Evolutionary conservation across 129 eudicot genomes (phyloP).

Genomic region (Silybum marianum): DNA sequence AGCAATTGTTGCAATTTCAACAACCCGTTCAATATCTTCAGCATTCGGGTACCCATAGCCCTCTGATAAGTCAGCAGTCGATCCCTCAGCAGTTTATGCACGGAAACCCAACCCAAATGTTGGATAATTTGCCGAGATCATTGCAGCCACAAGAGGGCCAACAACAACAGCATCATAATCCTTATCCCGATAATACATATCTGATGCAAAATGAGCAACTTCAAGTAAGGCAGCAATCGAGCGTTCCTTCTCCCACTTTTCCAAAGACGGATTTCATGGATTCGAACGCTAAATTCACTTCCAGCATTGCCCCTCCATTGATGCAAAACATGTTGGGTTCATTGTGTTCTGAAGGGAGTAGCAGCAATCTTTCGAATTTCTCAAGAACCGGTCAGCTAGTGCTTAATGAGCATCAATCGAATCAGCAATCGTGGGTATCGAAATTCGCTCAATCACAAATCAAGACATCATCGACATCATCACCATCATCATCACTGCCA

Average conservation of each 20-base stretch:
- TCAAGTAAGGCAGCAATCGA: slow-evolving; percentile 53
- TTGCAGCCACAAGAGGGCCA: slow-evolving; percentile 51
- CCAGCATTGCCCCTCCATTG: slow-evolving; percentile 47
- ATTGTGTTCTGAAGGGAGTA: slow-evolving; percentile 54
- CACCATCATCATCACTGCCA: slow-evolving; percentile 52
- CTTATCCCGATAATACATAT: slow-evolving; percentile 55
- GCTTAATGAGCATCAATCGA: slow-evolving; percentile 52
- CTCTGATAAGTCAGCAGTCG: slow-evolving; percentile 50
- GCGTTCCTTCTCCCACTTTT: slow-evolving; percentile 54
- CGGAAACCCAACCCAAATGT: slow-evolving; percentile 56
- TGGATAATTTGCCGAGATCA: slow-evolving; percentile 56
- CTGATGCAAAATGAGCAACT: slow-evolving; percentile 48
- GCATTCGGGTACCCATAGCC: slow-evolving; percentile 52
- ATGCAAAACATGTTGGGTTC: slow-evolving; percentile 67
- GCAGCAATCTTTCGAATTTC: slow-evolving; percentile 52
- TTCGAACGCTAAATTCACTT: slow-evolving; percentile 41
- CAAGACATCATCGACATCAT: slow-evolving; percentile 48
- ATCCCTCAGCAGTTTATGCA: slow-evolving; percentile 54
- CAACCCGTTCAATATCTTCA: slow-evolving; percentile 79
- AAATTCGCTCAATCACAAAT: slow-evolving; percentile 58
- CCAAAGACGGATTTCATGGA: slow-evolving; percentile 55
- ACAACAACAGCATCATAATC: slow-evolving; percentile 37
- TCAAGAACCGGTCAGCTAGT: slow-evolving; percentile 48
- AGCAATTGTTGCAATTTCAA: slow-evolving; percentile 73
- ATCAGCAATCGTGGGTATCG: slow-evolving; percentile 69